These are phyloP conservation scores for Pluteus cervinus DNA, from an alignment of 768 basidiomycete species.

Conservation along the genomic window DNA sequence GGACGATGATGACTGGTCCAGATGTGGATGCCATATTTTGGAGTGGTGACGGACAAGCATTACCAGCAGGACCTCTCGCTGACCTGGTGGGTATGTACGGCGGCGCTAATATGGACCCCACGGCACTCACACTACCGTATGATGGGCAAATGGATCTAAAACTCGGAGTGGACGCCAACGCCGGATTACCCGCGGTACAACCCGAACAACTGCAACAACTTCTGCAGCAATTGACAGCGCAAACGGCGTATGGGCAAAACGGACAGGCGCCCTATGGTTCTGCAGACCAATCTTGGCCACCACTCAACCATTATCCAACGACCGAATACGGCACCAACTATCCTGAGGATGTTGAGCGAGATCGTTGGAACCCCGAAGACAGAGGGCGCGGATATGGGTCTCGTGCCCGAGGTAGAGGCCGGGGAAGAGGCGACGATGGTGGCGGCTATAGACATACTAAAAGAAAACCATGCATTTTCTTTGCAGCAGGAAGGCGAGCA, in stretches of 20 bases:
- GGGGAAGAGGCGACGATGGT: constrained; percentile 46
- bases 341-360: constrained; percentile 39
- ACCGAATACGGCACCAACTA: constrained; percentile 46
- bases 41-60: too few relatives aligned
- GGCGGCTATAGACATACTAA: constrained; percentile 76
- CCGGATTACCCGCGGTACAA: constrained; percentile 38
- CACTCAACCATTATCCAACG: constrained; percentile 28
- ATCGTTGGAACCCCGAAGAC: constrained; percentile 36
- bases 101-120: constrained; percentile 30
- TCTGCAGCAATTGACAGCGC: constrained; percentile 34
- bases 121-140: too few relatives aligned
- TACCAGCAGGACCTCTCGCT: constrained; percentile 47
- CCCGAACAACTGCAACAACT: constrained; percentile 63
- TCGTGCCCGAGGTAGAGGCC: constrained; percentile 53
- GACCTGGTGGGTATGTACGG: constrained; percentile 66
- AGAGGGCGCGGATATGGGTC: constrained; percentile 46
- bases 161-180: constrained; percentile 40
- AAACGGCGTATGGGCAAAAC: constrained; percentile 15
- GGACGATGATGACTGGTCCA: constrained; percentile 62
- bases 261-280: constrained; percentile 30
- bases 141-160: too few relatives aligned
- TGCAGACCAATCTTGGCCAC: constrained; percentile 33
- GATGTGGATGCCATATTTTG: constrained; percentile 67
- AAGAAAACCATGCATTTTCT: constrained; percentile 89
- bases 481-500: constrained; percentile 90